phyloP scores from a whole-genome alignment of 345 rosid species.

The Pseudoturritis turrita region DNA sequence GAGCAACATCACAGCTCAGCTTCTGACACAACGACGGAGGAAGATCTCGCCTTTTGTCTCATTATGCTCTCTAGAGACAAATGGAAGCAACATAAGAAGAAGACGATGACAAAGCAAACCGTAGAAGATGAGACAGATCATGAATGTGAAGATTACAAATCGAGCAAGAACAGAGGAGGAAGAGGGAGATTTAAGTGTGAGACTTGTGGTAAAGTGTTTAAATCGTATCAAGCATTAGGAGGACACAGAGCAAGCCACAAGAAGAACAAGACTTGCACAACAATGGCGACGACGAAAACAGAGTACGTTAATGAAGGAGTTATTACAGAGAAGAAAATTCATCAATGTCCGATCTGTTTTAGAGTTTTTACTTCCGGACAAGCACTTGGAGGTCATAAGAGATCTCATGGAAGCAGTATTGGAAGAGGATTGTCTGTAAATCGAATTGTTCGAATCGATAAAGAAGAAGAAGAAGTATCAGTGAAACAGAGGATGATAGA shows the following conservation, averaged over 20 bases:
- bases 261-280: constrained; percentile 42
- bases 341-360: constrained; percentile 79
- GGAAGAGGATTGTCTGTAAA: neutral
- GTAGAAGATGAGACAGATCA: constrained; percentile 30
- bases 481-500: constrained; percentile 54
- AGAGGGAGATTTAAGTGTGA: constrained; percentile 62
- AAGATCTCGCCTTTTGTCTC: constrained; percentile 89
- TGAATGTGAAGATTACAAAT: constrained; percentile 39
- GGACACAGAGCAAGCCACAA: constrained; percentile 95
- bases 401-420: constrained; percentile 55
- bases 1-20: constrained; percentile 70
- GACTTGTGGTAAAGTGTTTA: constrained; percentile 70
- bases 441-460: neutral
- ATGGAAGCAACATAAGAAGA: constrained; percentile 52
- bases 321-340: constrained; percentile 42
- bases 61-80: constrained; percentile 87
- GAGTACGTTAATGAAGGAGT: constrained; percentile 37
- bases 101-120: constrained; percentile 6
- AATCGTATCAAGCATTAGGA: constrained; percentile 89
- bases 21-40: constrained; percentile 74
- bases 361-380: constrained; percentile 89
- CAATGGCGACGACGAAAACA: constrained; percentile 12
- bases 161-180: constrained; percentile 32
- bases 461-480: constrained; percentile 22
- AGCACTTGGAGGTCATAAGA: constrained; percentile 97